A percentile compares a stretch with the other conserved stretches of the same genome.
Conservation (phyloP, 176 grass and related monocot species). For the Carex littledalei region DNA sequence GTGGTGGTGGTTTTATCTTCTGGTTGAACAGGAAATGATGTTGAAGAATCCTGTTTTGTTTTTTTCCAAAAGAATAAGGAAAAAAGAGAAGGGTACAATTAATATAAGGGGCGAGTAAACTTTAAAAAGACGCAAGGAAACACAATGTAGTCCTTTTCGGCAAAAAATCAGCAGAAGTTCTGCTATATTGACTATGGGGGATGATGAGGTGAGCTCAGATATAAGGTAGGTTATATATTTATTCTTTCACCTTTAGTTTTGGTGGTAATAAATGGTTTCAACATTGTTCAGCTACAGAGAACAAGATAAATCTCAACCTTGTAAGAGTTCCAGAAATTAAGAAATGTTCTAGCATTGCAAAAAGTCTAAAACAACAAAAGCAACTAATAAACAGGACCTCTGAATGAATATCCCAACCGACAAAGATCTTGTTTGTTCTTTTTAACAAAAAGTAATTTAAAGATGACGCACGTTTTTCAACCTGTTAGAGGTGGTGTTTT, state of each 20-base stretch:
- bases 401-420: neutral
- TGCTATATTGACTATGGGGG: neutral
- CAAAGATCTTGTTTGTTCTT: neutral
- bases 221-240: neutral
- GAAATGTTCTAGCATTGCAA: neutral
- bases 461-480: neutral
- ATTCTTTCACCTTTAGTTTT: neutral
- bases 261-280: neutral
- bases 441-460: neutral
- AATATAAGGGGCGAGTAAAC: neutral
- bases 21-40: neutral
- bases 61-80: neutral
- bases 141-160: neutral
- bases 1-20: neutral
- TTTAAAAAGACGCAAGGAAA: neutral
- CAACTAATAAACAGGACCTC: neutral
- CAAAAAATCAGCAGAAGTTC: neutral
- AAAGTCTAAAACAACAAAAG: neutral
- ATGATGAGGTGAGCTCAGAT: neutral
- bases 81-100: neutral
- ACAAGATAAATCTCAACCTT: neutral
- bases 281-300: neutral
- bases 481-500: neutral
- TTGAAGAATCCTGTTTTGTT: conserved; percentile 15
- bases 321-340: neutral